Percentiles rank a stretch among this genome's conserved stretches.
Conservation (phyloP, 2,329 filamentous ascomycete species). For the Fonsecaea multimorphosa region DNA sequence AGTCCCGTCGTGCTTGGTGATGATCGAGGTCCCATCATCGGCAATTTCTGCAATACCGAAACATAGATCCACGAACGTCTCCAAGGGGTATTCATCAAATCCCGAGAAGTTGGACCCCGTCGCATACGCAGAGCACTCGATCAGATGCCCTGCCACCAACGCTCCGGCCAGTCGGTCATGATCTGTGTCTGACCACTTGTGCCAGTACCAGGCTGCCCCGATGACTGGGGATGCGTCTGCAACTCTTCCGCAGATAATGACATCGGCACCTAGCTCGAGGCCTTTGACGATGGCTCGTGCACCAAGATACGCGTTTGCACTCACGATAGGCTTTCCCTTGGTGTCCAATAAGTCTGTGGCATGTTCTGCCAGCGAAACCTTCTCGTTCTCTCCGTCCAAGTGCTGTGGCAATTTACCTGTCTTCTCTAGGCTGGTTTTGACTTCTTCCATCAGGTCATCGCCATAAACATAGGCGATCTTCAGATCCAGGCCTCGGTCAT, state of each 20-base stretch:
- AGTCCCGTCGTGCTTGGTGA: constrained; percentile 56
- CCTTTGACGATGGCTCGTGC: constrained; percentile 56
- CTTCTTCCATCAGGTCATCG: constrained; percentile 50
- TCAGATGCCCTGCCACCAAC: constrained; percentile 59
- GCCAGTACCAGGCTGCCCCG: constrained; percentile 63
- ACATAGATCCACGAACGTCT: constrained; percentile 52
- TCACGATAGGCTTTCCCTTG: constrained; percentile 48
- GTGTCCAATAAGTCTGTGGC: constrained; percentile 49
- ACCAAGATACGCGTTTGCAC: constrained; percentile 62
- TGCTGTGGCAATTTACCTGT: constrained; percentile 47
- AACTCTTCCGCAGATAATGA: constrained; percentile 54
- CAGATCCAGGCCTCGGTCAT: constrained; percentile 46
- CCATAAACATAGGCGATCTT: constrained; percentile 55
- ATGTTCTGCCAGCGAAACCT: constrained; percentile 46
- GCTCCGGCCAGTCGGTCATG: constrained; percentile 59
- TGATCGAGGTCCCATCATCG: constrained; percentile 52
- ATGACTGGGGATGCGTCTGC: constrained; percentile 61
- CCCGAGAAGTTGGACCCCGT: constrained; percentile 63
- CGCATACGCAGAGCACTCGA: constrained; percentile 62
- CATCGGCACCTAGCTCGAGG: constrained; percentile 48
- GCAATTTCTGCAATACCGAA: constrained; percentile 60
- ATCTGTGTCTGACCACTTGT: constrained; percentile 57
- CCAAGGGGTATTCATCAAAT: constrained; percentile 50
- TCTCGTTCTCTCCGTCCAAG: constrained; percentile 50
- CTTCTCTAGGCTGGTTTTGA: constrained; percentile 46